Conservation (phyloP, 1,139 yeast species). For the Taphrina wiesneri region DNA sequence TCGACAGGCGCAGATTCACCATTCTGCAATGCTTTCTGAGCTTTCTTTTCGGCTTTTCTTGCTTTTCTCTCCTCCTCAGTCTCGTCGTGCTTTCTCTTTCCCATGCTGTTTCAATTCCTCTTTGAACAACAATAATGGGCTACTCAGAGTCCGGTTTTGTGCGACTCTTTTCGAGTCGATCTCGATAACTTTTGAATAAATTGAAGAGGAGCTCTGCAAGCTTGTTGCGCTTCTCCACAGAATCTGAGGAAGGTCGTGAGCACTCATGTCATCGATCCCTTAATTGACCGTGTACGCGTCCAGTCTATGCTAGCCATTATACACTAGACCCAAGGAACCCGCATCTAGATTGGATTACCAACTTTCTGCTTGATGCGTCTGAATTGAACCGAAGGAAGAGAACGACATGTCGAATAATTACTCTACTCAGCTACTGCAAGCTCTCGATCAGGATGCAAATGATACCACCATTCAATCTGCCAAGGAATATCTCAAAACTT, state of each 20-base stretch:
- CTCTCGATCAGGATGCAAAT: neutral
- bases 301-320: too few species aligned
- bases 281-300: too few species aligned
- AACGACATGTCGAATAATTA: neutral
- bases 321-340: too few species aligned
- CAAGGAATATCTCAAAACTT: neutral
- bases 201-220: constrained; percentile 1
- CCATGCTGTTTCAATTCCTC: constrained; percentile 42
- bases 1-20: constrained; percentile 43
- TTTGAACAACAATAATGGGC: neutral
- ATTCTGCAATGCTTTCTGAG: constrained; percentile 45
- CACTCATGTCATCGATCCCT: neutral
- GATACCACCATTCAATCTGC: neutral
- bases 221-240: neutral
- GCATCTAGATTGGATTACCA: too few species aligned
- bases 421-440: neutral
- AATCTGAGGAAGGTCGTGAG: neutral
- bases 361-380: neutral
- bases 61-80: constrained; percentile 51
- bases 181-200: constrained; percentile 1
- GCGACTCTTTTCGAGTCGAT: neutral
- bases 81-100: constrained; percentile 50
- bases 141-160: neutral
- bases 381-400: neutral
- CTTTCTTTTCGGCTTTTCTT: constrained; percentile 52